Conservation (phyloP, 345 rosid species). For the Brassica cretica region DNA sequence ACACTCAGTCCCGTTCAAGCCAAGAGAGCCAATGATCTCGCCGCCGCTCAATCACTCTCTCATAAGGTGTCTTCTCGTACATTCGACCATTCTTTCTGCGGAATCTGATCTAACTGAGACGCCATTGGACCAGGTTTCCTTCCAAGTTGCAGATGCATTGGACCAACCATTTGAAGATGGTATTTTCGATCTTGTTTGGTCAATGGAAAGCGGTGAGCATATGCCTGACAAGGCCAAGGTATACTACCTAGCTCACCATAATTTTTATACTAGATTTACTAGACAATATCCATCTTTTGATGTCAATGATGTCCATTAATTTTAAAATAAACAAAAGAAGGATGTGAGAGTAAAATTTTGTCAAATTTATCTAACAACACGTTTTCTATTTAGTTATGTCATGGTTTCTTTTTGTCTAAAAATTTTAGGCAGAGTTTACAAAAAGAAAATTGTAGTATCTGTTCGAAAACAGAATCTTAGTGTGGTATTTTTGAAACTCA, state of each 20-base stretch:
- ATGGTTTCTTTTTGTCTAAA: no score
- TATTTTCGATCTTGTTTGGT: conserved; percentile 83
- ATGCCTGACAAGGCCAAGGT: conserved; percentile 89
- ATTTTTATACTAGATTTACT: background rate
- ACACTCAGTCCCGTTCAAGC: conserved; percentile 89
- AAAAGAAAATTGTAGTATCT: background rate
- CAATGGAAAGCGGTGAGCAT: conserved; percentile 98
- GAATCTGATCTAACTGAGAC: background rate
- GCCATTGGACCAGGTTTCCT: conserved; percentile 52
- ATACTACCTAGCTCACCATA: background rate
- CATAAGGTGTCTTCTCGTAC: conserved; percentile 41
- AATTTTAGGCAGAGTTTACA: no score
- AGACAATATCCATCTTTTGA: background rate
- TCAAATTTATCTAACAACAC: background rate
- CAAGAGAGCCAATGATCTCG: conserved; percentile 71
- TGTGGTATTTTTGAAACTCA: background rate
- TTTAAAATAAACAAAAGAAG: background rate
- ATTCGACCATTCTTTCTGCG: background rate
- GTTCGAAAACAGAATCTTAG: background rate
- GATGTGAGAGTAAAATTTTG: background rate
- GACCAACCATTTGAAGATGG: conserved; percentile 86
- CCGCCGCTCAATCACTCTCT: conserved; percentile 63
- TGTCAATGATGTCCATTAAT: background rate
- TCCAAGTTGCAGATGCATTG: conserved; percentile 90
- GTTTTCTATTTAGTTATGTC: background rate